Percentiles rank a stretch among this genome's conserved stretches.
These are phyloP conservation scores for Diaporthe amygdali DNA, from an alignment of 2,329 filamentous ascomycete genomes.

Conservation along the genomic window DNA sequence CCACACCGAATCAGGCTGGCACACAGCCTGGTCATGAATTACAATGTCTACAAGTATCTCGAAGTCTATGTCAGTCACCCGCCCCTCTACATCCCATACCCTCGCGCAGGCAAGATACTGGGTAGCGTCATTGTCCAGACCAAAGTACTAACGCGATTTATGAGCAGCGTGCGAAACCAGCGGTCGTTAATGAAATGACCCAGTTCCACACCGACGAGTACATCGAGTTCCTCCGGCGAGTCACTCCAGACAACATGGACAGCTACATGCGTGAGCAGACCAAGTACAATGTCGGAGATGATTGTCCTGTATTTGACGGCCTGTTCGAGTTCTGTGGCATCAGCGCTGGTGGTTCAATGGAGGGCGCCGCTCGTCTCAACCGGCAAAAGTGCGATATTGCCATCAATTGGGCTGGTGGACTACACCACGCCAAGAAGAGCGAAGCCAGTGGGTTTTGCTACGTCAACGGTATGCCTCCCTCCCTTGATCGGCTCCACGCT, in stretches of 20 bases:
- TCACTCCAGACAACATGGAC: slow-evolving; percentile 99
- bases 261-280: slow-evolving; percentile 87
- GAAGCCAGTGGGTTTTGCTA: slow-evolving; percentile 98
- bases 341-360: slow-evolving; percentile 92
- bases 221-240: slow-evolving; percentile 91
- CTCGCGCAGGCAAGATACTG: slow-evolving; percentile 44
- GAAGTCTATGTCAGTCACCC: slow-evolving; percentile 81
- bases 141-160: neutral
- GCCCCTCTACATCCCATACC: slow-evolving; percentile 44
- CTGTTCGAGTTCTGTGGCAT: slow-evolving; percentile 97
- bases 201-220: slow-evolving; percentile 96
- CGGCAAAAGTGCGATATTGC: slow-evolving; percentile 94
- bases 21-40: slow-evolving; percentile 95
- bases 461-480: slow-evolving; percentile 77
- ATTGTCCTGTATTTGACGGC: slow-evolving; percentile 97
- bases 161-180: slow-evolving; percentile 78
- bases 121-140: neutral
- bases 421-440: slow-evolving; percentile 97
- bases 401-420: slow-evolving; percentile 96
- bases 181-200: slow-evolving; percentile 86
- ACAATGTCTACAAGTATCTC: slow-evolving; percentile 95
- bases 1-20: slow-evolving; percentile 94
- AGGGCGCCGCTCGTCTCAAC: slow-evolving; percentile 88
- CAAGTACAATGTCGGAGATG: slow-evolving; percentile 94
- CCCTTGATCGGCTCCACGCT: slow-evolving; percentile 40